Evolutionary conservation across 208 protist genomes (phyloP).

Genomic region (Entamoeba histolytica): DNA sequence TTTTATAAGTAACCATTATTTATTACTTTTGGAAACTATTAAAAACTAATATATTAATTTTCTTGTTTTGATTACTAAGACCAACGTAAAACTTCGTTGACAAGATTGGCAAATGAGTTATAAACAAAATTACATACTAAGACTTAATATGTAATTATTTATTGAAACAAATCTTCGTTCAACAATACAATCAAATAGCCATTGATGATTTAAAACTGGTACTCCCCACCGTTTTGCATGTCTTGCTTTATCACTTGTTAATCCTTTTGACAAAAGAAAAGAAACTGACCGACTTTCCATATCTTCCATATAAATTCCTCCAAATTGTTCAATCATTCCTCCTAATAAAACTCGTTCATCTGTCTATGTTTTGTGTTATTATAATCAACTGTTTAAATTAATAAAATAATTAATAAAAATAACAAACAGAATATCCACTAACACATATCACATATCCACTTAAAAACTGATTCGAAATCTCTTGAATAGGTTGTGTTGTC

Average conservation of each 20-base stretch:
- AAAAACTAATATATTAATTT: too few relatives aligned
- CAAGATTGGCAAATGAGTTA: too few relatives aligned
- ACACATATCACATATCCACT: not conserved
- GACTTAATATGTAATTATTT: not conserved
- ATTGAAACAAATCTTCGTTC: not conserved
- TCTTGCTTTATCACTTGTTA: not conserved
- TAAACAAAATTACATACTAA: not conserved
- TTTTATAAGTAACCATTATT: too few relatives aligned
- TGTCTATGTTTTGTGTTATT: too few relatives aligned
- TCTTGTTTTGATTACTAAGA: too few relatives aligned
- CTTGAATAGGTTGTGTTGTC: not conserved
- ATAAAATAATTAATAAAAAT: too few relatives aligned
- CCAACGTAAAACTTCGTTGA: too few relatives aligned
- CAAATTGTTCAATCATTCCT: not conserved
- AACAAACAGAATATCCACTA: not conserved
- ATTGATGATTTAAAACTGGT: not conserved
- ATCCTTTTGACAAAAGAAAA: not conserved
- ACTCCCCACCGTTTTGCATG: not conserved
- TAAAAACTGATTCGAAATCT: not conserved
- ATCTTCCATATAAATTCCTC: not conserved
- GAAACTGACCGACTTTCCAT: not conserved
- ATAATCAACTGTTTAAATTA: too few relatives aligned
- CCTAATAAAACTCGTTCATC: not conserved
- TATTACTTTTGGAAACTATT: too few relatives aligned
- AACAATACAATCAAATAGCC: not conserved